These are phyloP conservation scores for Trichosporon sp. DNA, from an alignment of 1,284 basidiomycete genomes.

Conservation along the genomic window DNA sequence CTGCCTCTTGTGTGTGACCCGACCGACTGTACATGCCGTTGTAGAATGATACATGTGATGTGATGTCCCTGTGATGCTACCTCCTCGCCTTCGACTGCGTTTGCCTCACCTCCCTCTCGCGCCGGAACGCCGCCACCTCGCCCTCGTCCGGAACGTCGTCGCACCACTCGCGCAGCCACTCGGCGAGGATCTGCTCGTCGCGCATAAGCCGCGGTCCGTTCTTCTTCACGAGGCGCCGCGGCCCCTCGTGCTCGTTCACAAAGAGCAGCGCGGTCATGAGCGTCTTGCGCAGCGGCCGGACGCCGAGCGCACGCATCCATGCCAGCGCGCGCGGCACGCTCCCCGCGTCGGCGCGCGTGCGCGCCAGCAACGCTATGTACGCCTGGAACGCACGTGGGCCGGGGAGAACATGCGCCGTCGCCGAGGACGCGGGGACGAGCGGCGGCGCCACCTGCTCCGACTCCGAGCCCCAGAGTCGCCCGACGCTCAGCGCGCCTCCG, in stretches of 20 bases:
- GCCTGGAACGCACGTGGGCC: slow-evolving; percentile 56
- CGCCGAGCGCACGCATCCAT: slow-evolving; percentile 66
- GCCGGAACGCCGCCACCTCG: slow-evolving; percentile 27
- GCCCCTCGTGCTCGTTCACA: slow-evolving; percentile 64
- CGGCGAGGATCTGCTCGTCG: slow-evolving; percentile 56
- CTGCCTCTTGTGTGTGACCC: not conserved
- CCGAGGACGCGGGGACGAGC: not conserved
- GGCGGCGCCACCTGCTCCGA: not conserved
- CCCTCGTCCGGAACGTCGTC: slow-evolving; percentile 56
- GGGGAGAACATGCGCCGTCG: slow-evolving; percentile 54
- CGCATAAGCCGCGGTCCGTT: slow-evolving; percentile 30
- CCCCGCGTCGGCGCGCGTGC: slow-evolving; percentile 48
- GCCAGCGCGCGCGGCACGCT: slow-evolving; percentile 56
- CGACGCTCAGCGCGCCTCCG: slow-evolving; percentile 15
- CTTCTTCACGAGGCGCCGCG: slow-evolving; percentile 57
- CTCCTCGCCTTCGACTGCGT: not conserved
- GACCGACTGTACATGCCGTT: not conserved
- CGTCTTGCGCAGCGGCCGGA: slow-evolving; percentile 58
- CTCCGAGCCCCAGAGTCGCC: slow-evolving; percentile 14
- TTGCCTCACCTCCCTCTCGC: not conserved
- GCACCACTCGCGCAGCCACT: slow-evolving; percentile 67
- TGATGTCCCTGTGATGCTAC: not conserved
- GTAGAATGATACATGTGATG: not conserved
- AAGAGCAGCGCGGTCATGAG: slow-evolving; percentile 63
- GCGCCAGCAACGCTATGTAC: slow-evolving; percentile 63